Evolutionary conservation across 177 flowering plant species (phyloP).

Genomic region (Vitis hybrid): DNA sequence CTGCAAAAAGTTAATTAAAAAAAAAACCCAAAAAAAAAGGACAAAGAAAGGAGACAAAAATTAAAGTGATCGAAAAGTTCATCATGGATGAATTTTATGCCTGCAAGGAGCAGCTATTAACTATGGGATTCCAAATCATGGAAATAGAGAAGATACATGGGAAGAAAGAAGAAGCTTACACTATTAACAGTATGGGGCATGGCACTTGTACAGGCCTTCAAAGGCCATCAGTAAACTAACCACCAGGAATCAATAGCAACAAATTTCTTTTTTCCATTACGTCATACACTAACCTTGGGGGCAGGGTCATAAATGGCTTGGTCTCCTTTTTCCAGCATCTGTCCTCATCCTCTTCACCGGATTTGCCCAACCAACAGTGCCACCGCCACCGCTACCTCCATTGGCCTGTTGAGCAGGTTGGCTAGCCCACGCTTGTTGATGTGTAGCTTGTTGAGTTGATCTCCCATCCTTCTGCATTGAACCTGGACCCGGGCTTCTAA

Average conservation of each 20-base stretch:
- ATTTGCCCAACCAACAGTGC: constrained; percentile 79
- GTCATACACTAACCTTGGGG: constrained; percentile 22
- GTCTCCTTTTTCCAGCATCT: constrained; percentile 85
- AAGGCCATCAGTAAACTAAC: constrained; percentile 5
- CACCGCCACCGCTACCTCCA: constrained; percentile 29
- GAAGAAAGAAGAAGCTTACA: constrained; percentile 13
- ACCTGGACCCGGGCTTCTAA: constrained; percentile 40
- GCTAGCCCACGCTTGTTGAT: constrained; percentile 50
- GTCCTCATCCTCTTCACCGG: constrained; percentile 94
- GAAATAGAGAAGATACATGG: constrained; percentile 8
- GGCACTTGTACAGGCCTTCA: constrained; percentile 18
- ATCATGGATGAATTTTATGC: background rate
- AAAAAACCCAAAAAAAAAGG: background rate
- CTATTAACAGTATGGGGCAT: constrained; percentile 26
- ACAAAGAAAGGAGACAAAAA: too few relatives aligned
- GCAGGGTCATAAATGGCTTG: constrained; percentile 61
- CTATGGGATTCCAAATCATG: constrained; percentile 7
- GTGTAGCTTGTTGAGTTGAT: constrained; percentile 34
- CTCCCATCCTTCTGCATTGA: constrained; percentile 37
- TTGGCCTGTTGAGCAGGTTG: constrained; percentile 43
- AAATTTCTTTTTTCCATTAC: constrained; percentile 10
- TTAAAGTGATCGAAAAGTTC: too few relatives aligned
- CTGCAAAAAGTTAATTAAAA: too few relatives aligned
- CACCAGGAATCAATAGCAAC: constrained; percentile 24
- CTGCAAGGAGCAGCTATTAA: constrained; percentile 12